Evolutionary conservation across 139 green algal species (phyloP), one percentile per base, ranked within the genome.

Genomic region (Micractinium conductrix): DNA sequence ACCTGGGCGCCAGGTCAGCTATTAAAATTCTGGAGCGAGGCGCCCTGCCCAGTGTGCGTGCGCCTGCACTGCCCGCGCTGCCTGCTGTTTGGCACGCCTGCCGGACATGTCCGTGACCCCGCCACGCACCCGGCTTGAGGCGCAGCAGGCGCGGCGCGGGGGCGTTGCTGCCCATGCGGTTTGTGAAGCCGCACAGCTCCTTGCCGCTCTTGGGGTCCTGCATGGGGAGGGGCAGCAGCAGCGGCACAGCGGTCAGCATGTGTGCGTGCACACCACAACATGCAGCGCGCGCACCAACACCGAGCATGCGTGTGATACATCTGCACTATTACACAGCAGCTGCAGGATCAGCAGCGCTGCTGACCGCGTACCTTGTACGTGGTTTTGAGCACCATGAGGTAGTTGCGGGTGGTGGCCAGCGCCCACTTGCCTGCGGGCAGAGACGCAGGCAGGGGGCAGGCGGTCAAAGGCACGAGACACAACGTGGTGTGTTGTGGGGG

Each of bases 321-420:
- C n/a, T n/a, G n/a, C n/a, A n/a, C n/a, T n/a, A n/a, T n/a, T n/a
- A n/a, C n/a, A n/a, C n/a, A n/a, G n/a, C n/a, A n/a, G n/a, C n/a
- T n/a, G n/a, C n/a, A n/a, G n/a, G n/a, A n/a, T n/a, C n/a, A n/a
- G n/a, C n/a, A n/a, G n/a, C n/a, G n/a, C n/a, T n/a, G n/a, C n/a
- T n/a, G n/a, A n/a, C n/a, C n/a, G n/a, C n/a, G n/a, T n/a, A n/a
- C n/a, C 92, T 84, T 86, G 84, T 94, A 98, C 14, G 88, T 93
- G 0, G 96, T 97, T 89, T 96, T 96, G 44, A 99, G 86, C 38
- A 99, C 89, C 91, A 99, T 95, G 17, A 99, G 90, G 91, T 98
- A 99, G 69, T 91, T 91, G 79, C 98, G 91, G 0, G 96, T 98
- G 37, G 96, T 99, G 60, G 95, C 96, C 69, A 99, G 78, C 43